phyloP scores from a whole-genome alignment of 495 filamentous ascomycete genomes.

The Xylaria telfairii region DNA sequence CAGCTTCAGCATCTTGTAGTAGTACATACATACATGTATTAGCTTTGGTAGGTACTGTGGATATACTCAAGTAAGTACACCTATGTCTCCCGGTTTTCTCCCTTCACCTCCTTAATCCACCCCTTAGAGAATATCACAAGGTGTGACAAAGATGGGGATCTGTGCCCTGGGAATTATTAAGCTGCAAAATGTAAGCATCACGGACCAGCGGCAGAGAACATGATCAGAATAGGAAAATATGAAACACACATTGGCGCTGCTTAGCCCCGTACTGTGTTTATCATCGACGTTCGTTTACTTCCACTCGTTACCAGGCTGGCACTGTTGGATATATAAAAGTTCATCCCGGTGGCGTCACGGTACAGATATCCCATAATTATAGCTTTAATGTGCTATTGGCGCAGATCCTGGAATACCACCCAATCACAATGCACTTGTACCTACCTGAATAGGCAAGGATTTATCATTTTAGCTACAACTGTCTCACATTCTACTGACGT shows the following conservation, averaged over 20 bases:
- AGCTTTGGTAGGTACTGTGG: not conserved
- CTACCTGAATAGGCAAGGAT: constrained; percentile 4
- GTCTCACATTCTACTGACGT: not conserved
- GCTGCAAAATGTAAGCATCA: not conserved
- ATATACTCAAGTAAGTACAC: not conserved
- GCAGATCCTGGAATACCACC: not conserved
- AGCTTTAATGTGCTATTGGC: not conserved
- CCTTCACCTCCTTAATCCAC: not conserved
- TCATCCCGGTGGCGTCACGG: not conserved
- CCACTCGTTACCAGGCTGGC: not conserved
- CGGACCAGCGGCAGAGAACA: not conserved
- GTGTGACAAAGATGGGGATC: constrained; percentile 2
- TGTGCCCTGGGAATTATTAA: not conserved
- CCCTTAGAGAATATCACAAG: not conserved
- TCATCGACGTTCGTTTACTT: not conserved
- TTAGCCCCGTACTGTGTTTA: not conserved
- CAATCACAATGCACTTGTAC: not conserved
- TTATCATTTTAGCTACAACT: not conserved
- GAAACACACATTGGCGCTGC: not conserved
- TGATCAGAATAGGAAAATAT: not conserved
- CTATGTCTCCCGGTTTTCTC: not conserved
- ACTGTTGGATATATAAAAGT: not conserved
- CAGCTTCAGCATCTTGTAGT: not conserved
- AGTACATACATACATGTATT: not conserved
- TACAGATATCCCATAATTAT: not conserved